Base-by-base conservation (phyloP, 1,284 basidiomycete genomes). In the Austroboletus rostrupii region DNA sequence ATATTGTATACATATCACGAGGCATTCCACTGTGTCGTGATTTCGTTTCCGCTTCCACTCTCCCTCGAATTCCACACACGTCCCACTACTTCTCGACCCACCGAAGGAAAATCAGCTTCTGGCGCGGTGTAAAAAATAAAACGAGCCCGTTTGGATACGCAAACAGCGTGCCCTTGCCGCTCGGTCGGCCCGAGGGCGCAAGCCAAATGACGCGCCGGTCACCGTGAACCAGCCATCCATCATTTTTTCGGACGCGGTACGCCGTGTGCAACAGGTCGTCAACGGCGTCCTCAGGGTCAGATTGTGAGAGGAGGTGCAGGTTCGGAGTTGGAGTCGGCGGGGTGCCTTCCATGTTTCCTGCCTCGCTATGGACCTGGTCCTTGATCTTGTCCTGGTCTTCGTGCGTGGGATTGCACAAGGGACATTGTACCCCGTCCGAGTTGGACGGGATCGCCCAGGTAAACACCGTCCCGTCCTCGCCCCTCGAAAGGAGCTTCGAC, bases 171-270 rank as follows among this genome's bases (percentile, higher is more conserved):
- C 53, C 37, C 26, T 50, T 59, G 13, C 52, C 56, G 2, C 28
- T 49, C 7, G 49, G 52, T 8, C 60, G 58, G 0, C 36, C 7
- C 3, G 8, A 31, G 0, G 52, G 32, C 7, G 58, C 49, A 0
- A 60, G 3, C 58, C 58, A 59, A 35, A 62, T n/a, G 8, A 59
- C 40, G 14, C 58, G 52, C 6, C 43, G 47, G 2, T 59, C 50
- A 2, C 50, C 56, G 0, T 54, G n/a, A 43, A 62, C 48, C 4
- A 62, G 48, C 60, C 58, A 62, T 2, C 60, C 60, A 3, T 61
- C 58, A 3, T 59, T 60, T 43, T 61, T 61, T 0, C 45, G 61
- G 5, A 61, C 38, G n/a, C 53, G 49, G 26, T 52, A 63, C 0
- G 50, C 3, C 3, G 54, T 61, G 9, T 44, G 50, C 1, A 50